Conservation (phyloP, 805 yeast genomes). For the Tetrapisispora fleetii region DNA sequence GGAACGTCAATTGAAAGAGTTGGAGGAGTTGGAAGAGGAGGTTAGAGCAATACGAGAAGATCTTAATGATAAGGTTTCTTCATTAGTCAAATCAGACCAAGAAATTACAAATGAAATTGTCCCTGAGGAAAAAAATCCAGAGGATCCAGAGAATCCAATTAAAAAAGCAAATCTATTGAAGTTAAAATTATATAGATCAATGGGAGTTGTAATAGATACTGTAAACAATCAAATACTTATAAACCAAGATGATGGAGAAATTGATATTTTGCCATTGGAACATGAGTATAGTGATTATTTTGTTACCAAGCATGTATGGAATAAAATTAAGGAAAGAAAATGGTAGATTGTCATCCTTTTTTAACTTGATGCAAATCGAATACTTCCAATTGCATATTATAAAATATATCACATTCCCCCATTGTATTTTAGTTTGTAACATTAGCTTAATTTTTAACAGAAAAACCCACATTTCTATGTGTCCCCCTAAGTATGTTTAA, state of each 20-base stretch:
- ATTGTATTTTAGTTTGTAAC: background rate
- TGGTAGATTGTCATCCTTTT: background rate
- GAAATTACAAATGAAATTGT: background rate
- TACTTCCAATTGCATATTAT: background rate
- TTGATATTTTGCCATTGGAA: constrained; percentile 43
- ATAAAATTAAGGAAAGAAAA: constrained; percentile 16
- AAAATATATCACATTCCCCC: background rate
- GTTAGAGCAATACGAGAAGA: constrained; percentile 13
- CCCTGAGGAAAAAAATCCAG: background rate
- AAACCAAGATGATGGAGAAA: constrained; percentile 35
- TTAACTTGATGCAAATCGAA: background rate
- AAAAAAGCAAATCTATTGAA: constrained; percentile 34
- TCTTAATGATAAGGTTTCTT: constrained; percentile 13
- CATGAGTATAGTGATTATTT: constrained; percentile 53
- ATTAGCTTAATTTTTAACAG: background rate
- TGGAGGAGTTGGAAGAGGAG: constrained; percentile 17
- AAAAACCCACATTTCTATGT: background rate
- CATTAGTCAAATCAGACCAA: constrained; percentile 8
- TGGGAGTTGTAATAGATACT: constrained; percentile 46
- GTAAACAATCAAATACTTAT: constrained; percentile 38
- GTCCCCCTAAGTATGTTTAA: background rate
- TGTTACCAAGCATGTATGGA: constrained; percentile 74
- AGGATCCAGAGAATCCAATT: constrained; percentile 10
- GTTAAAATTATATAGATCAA: constrained; percentile 46
- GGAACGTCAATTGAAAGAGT: constrained; percentile 15